phyloP scores from a whole-genome alignment of 2,329 filamentous ascomycete genomes.

The Cladosporium austrohemisphaericum region DNA sequence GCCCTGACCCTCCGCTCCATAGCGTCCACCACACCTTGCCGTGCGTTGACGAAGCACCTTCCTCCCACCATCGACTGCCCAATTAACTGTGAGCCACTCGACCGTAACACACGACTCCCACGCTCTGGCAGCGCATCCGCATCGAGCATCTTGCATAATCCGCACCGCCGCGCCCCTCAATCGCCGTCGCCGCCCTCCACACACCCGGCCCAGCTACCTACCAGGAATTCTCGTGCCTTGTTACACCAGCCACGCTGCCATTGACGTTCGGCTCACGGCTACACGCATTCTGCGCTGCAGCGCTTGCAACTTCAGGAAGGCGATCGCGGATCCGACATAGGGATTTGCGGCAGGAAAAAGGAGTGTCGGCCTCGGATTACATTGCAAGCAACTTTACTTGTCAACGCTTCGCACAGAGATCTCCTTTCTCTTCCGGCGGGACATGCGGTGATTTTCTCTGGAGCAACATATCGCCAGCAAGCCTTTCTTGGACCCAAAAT shows the following conservation, averaged over 20 bases:
- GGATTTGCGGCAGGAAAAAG: constrained; percentile 7
- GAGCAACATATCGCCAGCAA: no score
- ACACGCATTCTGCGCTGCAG: constrained; percentile 9
- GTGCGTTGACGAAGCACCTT: no score
- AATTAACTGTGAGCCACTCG: neutral
- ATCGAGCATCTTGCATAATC: constrained; percentile 10
- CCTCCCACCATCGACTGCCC: neutral
- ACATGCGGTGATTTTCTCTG: constrained; percentile 12
- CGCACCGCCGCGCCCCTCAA: constrained; percentile 1
- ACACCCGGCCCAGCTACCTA: constrained; percentile 1
- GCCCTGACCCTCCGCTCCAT: no score
- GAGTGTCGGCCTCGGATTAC: constrained; percentile 6
- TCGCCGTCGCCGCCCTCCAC: constrained; percentile 1
- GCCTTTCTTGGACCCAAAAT: neutral
- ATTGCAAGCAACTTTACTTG: neutral
- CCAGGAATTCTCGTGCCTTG: neutral
- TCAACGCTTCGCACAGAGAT: neutral
- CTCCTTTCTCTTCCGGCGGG: neutral
- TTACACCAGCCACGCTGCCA: constrained; percentile 9
- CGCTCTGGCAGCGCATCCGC: constrained; percentile 13
- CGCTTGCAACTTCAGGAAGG: constrained; percentile 4
- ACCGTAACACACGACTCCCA: neutral
- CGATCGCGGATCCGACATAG: constrained; percentile 9
- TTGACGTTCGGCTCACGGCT: constrained; percentile 10
- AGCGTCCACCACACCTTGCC: no score